Evolutionary conservation across 169 alveolate genomes (phyloP), one percentile per base, ranked within the genome.

Genomic region (Plasmodium fragile): DNA sequence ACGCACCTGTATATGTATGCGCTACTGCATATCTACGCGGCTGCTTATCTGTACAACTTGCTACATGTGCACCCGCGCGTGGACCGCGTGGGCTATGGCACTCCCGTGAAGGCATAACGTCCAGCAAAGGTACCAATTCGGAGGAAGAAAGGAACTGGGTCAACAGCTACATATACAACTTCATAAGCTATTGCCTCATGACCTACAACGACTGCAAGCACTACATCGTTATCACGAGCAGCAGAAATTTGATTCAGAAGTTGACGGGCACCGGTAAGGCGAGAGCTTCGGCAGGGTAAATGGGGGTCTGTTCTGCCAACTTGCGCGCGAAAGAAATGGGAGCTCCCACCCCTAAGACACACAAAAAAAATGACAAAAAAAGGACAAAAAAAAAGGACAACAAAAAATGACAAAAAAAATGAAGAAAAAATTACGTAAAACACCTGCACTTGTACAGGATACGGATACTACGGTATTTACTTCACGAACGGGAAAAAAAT

Each of bases 401-500:
- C n/a, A 22, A 36, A 36, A n/a, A 41, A 13, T 4, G 34, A 18
- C 53, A n/a, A 13, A 25, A 32, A 36, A 22, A 52, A 55, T 30
- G 39, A 53, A 34, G 43, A 22, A 81, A 16, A 10, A 18, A 25
- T 30, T n/a, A 69, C 75, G 36, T n/a, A 65, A 59, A 65, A 65
- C n/a, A 65, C 39, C 30, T 32, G 55, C 34, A 41, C 65, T 6
- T 16, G 7, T 11, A 28, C 30, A 85, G 93, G 93, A 1, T 52
- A 85, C 49, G 93, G 93, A 1, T 77, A 85, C 55, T 85, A 85
- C 72, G 93, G 93, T 8, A 75, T 85, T 8, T 85, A 85, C 70
- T 85, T 85, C 79, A 85, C 93, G 65, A 36, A 85, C 30, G 93
- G 93, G 30, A 85, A 85, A 85, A 85, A 85, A 75, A 85, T 85